Base-by-base conservation (phyloP, 116 monocot genomes). In the Zostera marina region DNA sequence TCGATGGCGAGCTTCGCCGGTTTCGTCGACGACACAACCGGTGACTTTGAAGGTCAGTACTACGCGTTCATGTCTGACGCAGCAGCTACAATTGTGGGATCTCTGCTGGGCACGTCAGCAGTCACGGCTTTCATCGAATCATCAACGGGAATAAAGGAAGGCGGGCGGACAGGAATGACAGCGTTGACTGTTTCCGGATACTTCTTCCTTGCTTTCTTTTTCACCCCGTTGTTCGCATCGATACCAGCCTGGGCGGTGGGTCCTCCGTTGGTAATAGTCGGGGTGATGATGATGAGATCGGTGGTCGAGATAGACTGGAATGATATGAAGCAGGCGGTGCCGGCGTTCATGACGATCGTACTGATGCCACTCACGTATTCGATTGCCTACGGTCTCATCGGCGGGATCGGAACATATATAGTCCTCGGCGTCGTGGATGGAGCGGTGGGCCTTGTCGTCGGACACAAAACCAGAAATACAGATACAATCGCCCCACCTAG, bases 11-110 rank as follows among this genome's bases (percentile, higher is more conserved):
- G 73, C 13, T 92, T 92, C 73, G 87, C 92, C 22, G 87, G 87
- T 9, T 92, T 81, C 69, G 81, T 79, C 17, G 79, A 84, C 54
- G 74, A 81, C 54, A 71, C 64, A 2, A 78, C 74, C 23, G 87
- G 92, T 0, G 68, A 87, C 25, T 92, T 92, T 56, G 92, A 92
- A 72, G 92, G 92, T 8, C 92, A 92, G 70, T 83, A 87, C 74
- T 92, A 78, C 53, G 92, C 92, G 1, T 92, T 92, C 83, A 83
- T 83, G 87, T 81, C 92, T 10, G 92, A 92, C 67, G 92, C 92
- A 9, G 51, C 87, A 4, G 92, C 87, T 5, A 92, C 81, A 52
- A 74, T 87, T 12, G 53, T 62, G 32, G 92, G 92, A 1, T 71
- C 92, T 1, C 70, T 92, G 0, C 61, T 92, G 16, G 87, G 92